Base-by-base conservation (phyloP, 1,284 basidiomycete genomes). In the Malassezia caprae region DNA sequence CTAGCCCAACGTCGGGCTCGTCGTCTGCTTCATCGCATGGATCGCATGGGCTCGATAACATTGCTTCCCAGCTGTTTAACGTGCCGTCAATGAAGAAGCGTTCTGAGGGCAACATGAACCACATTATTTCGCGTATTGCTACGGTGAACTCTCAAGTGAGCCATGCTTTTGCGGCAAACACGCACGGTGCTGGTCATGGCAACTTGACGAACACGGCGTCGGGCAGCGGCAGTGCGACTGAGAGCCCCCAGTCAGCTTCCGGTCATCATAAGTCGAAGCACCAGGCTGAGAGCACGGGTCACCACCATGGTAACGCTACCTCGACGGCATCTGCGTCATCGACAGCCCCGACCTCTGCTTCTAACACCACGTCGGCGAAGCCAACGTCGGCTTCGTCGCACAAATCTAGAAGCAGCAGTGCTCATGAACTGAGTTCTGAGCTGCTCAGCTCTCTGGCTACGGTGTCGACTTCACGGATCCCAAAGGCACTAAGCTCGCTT, bases 321-420 rank as follows among this genome's bases (percentile, higher is more conserved):
- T 41, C 49, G 28, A 17, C 26, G 37, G 23, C 47, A 13, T 17
- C 30, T 26, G 24, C 51, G 43, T 46, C 51, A 26, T 44, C 39
- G 17, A n/a, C 24, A 23, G 2, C 44, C 5, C 21, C 31, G 17
- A 31, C 26, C 8, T 19, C 17, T 11, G 12, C 24, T n/a, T 13
- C 26, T 1, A 27, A 24, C 45, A 47, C 13, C 17, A 12, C 45
- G n/a, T 35, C 32, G 7, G 15, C 31, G 5, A 24, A 35, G 46
- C 32, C 46, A 7, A 32, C 32, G 6, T 35, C 46, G 17, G 31
- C 46, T 5, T 23, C 26, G 2, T 17, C 44, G 8, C n/a, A 15
- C 8, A 3, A 12, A 0, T 32, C 44, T 3, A n/a, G 30, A 15
- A 34, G 19, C 6, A 35, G 32, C 19, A 21, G 19, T 19, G 19